Evolutionary conservation across 2,329 filamentous ascomycete species (phyloP), one percentile per base, ranked within the genome.

Genomic region (Sclerotiophoma versabilis): DNA sequence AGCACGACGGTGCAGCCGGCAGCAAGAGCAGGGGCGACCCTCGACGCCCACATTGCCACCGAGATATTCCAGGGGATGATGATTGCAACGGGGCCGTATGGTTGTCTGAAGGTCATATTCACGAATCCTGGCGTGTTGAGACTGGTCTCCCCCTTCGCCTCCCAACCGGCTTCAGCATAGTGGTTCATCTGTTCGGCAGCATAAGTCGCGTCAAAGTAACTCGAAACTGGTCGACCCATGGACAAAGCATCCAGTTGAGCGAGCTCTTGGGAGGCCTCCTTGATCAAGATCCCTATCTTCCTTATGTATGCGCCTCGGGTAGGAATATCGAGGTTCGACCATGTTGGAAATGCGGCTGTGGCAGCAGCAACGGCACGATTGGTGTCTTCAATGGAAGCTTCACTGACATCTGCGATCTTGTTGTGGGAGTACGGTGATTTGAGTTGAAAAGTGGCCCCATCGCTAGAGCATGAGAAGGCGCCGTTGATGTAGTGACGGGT

Each of bases 141-240:
- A 42, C 81, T 93, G 87, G 90, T 93, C 90, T 71, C 93, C 87
- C 82, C 91, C 89, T 63, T 89, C 83, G 41, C 93, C 87, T 77
- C 92, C 88, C 53, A 93, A 79, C 53, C 77, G 87, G 89, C 72
- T 91, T 82, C 75, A 89, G 84, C 73, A 89, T 89, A 14, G 88
- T 88, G 49, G 87, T 91, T 90, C 36, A 92, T 91, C 78, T 92
- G 90, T 49, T 92, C 80, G 32, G 91, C 91, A 62, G 92, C 83
- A 23, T 92, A 89, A 69, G 92, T 20, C 33, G 33, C 91, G 41
- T 91, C 91, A 75, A 83, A 87, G 48, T 90, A 90, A 72, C 91
- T 88, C 42, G 87, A 87, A 70, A 93, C 86, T 0, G 90, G 93
- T 82, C 93, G 93, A 71, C 91, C 91, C 80, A 93, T 91, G 76